Evolutionary conservation across 371 early-diverging fungal species (phyloP), one percentile per base, ranked within the genome.

Genomic region (Apophysomyces variabilis): DNA sequence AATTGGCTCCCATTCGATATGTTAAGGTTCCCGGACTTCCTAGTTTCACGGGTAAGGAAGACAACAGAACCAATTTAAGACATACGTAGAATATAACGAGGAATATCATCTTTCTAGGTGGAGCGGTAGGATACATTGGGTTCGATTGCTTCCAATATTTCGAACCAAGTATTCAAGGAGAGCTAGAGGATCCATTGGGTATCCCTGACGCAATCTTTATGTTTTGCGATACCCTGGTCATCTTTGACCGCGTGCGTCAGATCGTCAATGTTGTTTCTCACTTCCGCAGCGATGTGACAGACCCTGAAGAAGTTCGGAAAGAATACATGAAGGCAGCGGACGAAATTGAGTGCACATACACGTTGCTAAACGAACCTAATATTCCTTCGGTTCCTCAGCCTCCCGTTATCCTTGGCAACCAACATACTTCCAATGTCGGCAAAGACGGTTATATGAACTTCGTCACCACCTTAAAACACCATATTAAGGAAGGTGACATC

Each of bases 121-220:
- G 99, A 38, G 99, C 98, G 16, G 92, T 99, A 43, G 99, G 99
- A 13, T 99, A 95, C 76, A 91, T 99, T 59, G 86, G 93, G 16
- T 99, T 95, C 80, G 99, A 99, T 76, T 97, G 98, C 68, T 92
- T 95, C 38, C 90, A 94, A 70, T 93, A 95, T 71, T 99, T 99
- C 87, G 99, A 99, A 78, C 97, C 98, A 4, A 87, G 89, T 46
- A 88, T 92, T 2, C 77, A 85, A 54, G 85, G 89, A 47, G 90
- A 92, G 9, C 70, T 97, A 43, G 75, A 81, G 38, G 97, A 99
- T 68, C 89, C 94, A 8, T 70, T 97, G 12, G 91, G 85, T n/a
- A 80, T 99, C 36, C 98, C 99, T 9, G 99, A 99, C 57, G 89
- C 94, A 41, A 81, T 96, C 21, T 92, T 97, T 64, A 82, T 99